Base-by-base conservation (phyloP, 139 green algal genomes). In the Marvania coccoides region DNA sequence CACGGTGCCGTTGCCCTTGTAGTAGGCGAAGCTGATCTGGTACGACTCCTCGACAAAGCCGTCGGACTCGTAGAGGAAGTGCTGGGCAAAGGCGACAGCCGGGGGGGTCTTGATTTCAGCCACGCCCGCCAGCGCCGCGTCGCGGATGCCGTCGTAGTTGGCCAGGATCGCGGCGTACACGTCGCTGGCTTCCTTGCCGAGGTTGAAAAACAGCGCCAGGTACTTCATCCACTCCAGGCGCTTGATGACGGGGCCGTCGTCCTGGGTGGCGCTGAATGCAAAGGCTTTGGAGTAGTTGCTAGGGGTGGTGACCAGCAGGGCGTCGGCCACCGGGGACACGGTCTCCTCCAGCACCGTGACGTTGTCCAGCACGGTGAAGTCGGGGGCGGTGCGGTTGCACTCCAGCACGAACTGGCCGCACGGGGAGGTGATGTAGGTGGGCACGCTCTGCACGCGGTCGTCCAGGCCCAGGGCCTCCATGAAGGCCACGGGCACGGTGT, bases 171-270 rank as follows among this genome's bases (percentile, higher is more conserved):
- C 40, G 29, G 48, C 39, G 37, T 84, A 95, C 4, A 84, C 26
- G 23, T 37, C 37, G 47, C 83, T 84, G 15, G 88, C 86, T 14
- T 76, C 47, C 1, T 57, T 31, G 54, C 92, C 88, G 47, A 75
- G 74, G 75, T 95, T 95, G 80, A 95, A 95, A 60, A 95, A 95
- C 7, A 81, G 47, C n/a, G 74, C 74, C 45, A 95, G 37, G 72
- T 85, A 95, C 70, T 93, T 92, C 61, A 93, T 63, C 83, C 87
- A 93, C 64, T 95, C 88, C 2, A 80, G 83, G 26, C 85, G 77
- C 53, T 87, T 88, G 13, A 94, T 63, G 1, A 76, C 51, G n/a
- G n/a, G n/a, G 8, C 86, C 72, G 6, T 72, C 68, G 40, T 83
- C 73, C 38, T 59, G 47, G 6, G 75, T 35, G 5, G 74, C 74